A percentile compares a stretch with the other conserved stretches of the same genome.
phyloP scores from a whole-genome alignment of 805 yeast genomes.

The Jamesozyma hellenica region DNA sequence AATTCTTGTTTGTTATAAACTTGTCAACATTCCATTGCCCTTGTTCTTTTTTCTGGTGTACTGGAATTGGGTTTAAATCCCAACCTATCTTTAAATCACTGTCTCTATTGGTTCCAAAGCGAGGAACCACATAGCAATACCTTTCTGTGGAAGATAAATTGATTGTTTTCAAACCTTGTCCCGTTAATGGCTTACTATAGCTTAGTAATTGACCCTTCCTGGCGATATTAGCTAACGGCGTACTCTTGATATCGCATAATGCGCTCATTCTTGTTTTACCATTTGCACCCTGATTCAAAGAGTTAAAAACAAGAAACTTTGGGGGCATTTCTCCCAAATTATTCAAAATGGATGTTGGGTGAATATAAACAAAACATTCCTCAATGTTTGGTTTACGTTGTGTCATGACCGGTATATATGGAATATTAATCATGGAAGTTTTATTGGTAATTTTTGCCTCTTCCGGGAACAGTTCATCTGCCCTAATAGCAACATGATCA shows the following conservation, averaged over 20 bases:
- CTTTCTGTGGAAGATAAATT: slow-evolving; percentile 54
- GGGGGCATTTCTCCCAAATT: slow-evolving; percentile 65
- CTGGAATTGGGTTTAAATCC: slow-evolving; percentile 79
- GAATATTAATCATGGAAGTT: slow-evolving; percentile 47
- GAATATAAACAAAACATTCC: slow-evolving; percentile 59
- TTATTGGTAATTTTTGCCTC: slow-evolving; percentile 53
- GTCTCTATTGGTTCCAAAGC: slow-evolving; percentile 78
- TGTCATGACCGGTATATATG: slow-evolving; percentile 49
- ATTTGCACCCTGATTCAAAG: slow-evolving; percentile 48
- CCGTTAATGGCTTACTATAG: slow-evolving; percentile 77
- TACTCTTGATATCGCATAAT: slow-evolving; percentile 63
- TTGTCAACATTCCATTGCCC: slow-evolving; percentile 55
- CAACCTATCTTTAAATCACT: slow-evolving; percentile 74
- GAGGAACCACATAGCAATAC: slow-evolving; percentile 82
- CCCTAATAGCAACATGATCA: slow-evolving; percentile 82
- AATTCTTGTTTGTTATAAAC: slow-evolving; percentile 23
- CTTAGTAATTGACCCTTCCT: slow-evolving; percentile 62
- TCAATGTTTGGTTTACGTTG: slow-evolving; percentile 33
- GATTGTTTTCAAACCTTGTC: slow-evolving; percentile 81
- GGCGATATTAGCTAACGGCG: slow-evolving; percentile 69
- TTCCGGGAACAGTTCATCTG: slow-evolving; percentile 53
- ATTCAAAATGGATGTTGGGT: slow-evolving; percentile 61
- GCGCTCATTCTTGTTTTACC: slow-evolving; percentile 57
- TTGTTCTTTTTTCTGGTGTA: slow-evolving; percentile 52
- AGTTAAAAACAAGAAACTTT: slow-evolving; percentile 61